Evolutionary conservation across 352 stramenopile species (phyloP), one percentile per base, ranked within the genome.

Genomic region (Phytophthora multivora): DNA sequence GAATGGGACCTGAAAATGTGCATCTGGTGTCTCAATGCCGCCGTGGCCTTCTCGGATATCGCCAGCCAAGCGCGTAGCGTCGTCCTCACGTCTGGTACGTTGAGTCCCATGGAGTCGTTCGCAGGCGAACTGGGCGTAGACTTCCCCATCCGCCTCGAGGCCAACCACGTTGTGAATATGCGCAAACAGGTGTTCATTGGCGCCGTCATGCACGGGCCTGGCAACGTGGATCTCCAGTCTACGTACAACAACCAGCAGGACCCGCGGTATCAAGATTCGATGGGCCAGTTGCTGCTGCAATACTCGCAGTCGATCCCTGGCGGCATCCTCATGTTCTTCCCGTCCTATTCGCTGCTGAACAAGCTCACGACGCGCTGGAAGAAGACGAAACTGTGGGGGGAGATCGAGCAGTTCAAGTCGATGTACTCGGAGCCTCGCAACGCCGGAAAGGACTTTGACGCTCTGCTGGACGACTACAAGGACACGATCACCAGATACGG

Each of bases 31-130:
- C 59, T 96, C 2, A 91, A 93, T 61, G 85, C 86, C 1, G 86
- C 82, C 0, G 86, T 96, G 6, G 88, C 86, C 2, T 95, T 96
- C 60, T 83, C 80, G 3, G 88, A 96, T 51, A 74, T 96, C 16
- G 69, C 83, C 18, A 77, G 56, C 26, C 51, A 90, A 52, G 77
- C 77, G 1, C 81, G 80, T 11, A 91, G 79, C 21, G 84, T 96
- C 15, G 89, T 96, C 52, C 61, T 96, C 16, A 93, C 88, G 16
- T 95, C 85, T 4, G 88, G 88, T 11, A 96, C 88, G 12, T 59
- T 96, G 25, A 93, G 83, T 50, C 88, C 88, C 4, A 93, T 96
- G 85, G 87, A 93, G 5, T 93, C 87, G n/a, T 95, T 95, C 62
- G 85, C 79, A 2, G 83, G 83, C 0, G 88, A 96, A 47, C 63